Base-by-base conservation (phyloP, 768 basidiomycete species). In the Lentinula detonsa region DNA sequence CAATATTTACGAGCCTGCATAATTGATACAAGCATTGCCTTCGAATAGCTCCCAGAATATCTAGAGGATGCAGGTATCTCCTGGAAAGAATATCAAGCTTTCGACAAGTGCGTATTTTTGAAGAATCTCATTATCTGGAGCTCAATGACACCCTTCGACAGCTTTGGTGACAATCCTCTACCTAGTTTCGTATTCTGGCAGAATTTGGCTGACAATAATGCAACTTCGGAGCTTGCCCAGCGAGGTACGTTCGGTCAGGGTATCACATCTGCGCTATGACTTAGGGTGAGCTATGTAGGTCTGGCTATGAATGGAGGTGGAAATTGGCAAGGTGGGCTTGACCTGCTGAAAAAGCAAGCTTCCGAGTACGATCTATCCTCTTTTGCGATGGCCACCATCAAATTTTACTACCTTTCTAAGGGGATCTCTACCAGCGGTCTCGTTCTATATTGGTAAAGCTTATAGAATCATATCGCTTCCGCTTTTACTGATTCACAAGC, bases 271-370 rank as follows among this genome's bases (percentile, higher is more conserved):
- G n/a, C 3, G 15, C 40, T 9, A 2, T 59, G 11, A 15, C 5
- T 59, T 35, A 16, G 18, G 4, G 3, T 5, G 28, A 28, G 28
- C 5, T 28, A n/a, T 40, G 23, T 23, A 60, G 59, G 59, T 1
- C 43, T 60, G 21, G 59, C 49, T 2, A 60, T 60, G 59, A 51
- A 50, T 28, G 59, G 59, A 40, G 50, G 59, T 37, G 59, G 59
- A 23, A 60, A 60, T 28, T 60, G 59, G 59, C 59, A 60, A 60
- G 59, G 59, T 7, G 59, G 59, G 3, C 51, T 60, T 5, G 59
- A 60, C 15, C n/a, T 51, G 37, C 31, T 60, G 4, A 60, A 60
- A 50, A 60, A 49, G 39, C 37, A 60, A 40, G 59, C 59, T 23
- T 49, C 59, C 18, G 58, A 48, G 58, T 59, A 59, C 1, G 58